These are phyloP conservation scores for Medicago arabica DNA, from an alignment of 306 rosid genomes.

Conservation along the genomic window DNA sequence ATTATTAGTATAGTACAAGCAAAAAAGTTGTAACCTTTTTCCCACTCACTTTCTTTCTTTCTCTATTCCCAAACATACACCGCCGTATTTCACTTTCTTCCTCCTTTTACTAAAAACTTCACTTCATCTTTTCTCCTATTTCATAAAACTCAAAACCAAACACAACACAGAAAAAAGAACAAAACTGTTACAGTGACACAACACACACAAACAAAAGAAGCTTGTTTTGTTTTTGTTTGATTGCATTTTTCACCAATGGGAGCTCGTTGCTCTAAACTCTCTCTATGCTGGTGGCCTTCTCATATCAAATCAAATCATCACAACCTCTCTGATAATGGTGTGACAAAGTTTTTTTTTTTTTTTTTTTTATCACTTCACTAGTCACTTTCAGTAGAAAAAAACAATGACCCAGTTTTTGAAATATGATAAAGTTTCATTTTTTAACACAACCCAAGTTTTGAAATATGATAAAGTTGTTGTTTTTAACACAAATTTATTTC, in stretches of 20 bases:
- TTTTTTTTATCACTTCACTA: conserved; percentile 4
- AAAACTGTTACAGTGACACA: conserved; percentile 3
- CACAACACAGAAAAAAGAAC: conserved; percentile 13
- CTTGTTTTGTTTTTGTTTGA: not conserved
- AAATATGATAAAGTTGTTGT: conserved; percentile 17
- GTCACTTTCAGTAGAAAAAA: conserved; percentile 37
- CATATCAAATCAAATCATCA: conserved; percentile 72
- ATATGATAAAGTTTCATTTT: not conserved
- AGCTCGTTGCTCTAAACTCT: conserved; percentile 87
- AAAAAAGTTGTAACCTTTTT: not conserved
- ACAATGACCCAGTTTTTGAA: not conserved
- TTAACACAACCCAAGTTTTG: not conserved
- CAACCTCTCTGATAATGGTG: conserved; percentile 67
- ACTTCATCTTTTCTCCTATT: conserved; percentile 12
- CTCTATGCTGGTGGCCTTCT: conserved; percentile 90
- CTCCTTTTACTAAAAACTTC: not conserved
- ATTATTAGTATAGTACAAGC: conserved; percentile 43
- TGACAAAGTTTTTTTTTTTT: not conserved
- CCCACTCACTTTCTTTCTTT: not conserved
- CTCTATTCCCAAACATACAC: not conserved
- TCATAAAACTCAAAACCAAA: conserved; percentile 30
- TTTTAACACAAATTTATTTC: conserved; percentile 15
- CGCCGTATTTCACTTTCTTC: not conserved
- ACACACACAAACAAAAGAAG: not conserved
- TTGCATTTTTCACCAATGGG: conserved; percentile 74